Evolutionary conservation across 2,329 filamentous ascomycete genomes (phyloP), one percentile per base, ranked within the genome.

Genomic region (Elsinoe ampelina): DNA sequence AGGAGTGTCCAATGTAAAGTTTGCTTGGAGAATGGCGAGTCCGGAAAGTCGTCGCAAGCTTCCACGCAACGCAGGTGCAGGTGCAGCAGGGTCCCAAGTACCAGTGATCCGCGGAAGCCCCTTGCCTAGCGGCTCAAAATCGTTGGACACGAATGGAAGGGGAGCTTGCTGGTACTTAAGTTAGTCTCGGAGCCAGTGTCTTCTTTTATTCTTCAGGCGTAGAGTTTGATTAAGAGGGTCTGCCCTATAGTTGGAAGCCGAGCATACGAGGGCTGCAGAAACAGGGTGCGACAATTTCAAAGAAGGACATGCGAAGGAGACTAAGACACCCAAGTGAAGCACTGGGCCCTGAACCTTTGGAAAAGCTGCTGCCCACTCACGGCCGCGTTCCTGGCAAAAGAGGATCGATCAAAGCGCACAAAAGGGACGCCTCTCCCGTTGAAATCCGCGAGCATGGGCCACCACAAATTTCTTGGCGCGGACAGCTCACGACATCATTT

Each of bases 401-500:
- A 45, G 41, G 26, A 30, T 30, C 26, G 26, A 8, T 7, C 26
- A 30, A 30, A 30, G 26, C 4, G 26, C 26, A 30, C 26, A 3
- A 30, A 30, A 26, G 22, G 22, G 22, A 26, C 41, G 17, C n/a
- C 17, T 20, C 22, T 43, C 41, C 41, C 41, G 41, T 20, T 17
- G 13, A 17, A 42, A 42, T 22, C n/a, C 39, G 39, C 41, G 19
- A 45, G 41, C 41, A 45, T 22, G 19, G 41, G 17, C 41, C 41
- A 12, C 17, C 19, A 19, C 12, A n/a, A 12, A 45, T 10, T 17
- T 35, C 48, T 52, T 52, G 48, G 48, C 48, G 26, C 26, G 19
- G 48, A 52, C 35, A 52, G 48, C 48, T 52, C 48, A 52, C 48
- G 48, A 52, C 48, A 52, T 52, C 48, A 52, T 52, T 22, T 52